Evolutionary conservation across 345 rosid species (phyloP), one percentile per base, ranked within the genome.

Genomic region (Bruguiera sexangula): DNA sequence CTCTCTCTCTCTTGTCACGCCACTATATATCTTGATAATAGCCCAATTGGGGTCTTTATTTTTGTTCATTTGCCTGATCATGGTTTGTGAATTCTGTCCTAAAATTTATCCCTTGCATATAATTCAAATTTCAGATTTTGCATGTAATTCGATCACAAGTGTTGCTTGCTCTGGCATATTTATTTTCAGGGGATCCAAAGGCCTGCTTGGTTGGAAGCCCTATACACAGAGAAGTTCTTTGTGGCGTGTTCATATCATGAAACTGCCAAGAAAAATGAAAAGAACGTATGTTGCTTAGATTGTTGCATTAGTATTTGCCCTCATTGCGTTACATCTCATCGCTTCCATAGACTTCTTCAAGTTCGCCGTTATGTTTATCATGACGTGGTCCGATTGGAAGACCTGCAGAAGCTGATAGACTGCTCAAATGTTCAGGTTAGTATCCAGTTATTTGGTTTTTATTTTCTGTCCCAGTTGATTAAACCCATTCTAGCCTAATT

Each of bases 281-380:
- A 85, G 84, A 95, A 95, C 73, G 89, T 92, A 0, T 95, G 85
- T 60, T 95, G 99, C 61, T 82, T 95, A 66, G 99, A 92, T 80
- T 95, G 98, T 73, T 88, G 97, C 80, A 72, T 76, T 57, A 95
- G 99, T 74, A 84, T 95, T 5, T 95, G 99, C 76, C 96, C 99
- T 84, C 96, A 92, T 31, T 95, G 99, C 64, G 82, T 95, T 4
- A 87, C 96, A 1, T 83, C 90, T 13, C 99, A 95, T 76, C 89
- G 94, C 67, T 87, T 79, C 71, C 98, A 95, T 46, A 75, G 96
- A 22, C 97, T 95, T 56, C 99, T 95, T 71, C 99, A 95, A 68
- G 82, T 94, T 72, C 96, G 98, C 7, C 96, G 97, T 6, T 95
- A 95, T 59, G 97, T 95, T 10, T 95, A 95, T 74, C 99, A 92